Conservation (phyloP, 139 green algal species). For the Chlorella sp. region DNA sequence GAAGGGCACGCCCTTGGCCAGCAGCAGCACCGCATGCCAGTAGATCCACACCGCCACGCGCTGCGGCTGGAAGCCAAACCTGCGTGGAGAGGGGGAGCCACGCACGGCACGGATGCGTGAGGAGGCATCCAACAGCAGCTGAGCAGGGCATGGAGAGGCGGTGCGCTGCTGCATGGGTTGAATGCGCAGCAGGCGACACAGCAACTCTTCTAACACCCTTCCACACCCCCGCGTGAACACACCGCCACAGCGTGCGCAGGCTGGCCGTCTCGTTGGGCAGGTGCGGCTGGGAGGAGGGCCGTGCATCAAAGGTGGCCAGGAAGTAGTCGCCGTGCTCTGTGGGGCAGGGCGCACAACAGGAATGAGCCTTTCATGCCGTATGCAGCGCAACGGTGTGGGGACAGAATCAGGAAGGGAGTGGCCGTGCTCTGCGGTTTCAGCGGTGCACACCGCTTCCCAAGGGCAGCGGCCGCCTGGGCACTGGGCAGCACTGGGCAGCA, state of each 20-base stretch:
- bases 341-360: too few species aligned
- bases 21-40: slow-evolving; percentile 84
- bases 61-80: slow-evolving; percentile 89
- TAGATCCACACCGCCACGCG: slow-evolving; percentile 92
- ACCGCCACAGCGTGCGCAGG: slow-evolving; percentile 41
- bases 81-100: slow-evolving; percentile 24
- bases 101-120: neutral
- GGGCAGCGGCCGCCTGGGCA: too few species aligned
- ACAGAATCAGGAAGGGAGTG: too few species aligned
- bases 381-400: too few species aligned
- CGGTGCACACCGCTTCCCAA: too few species aligned
- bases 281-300: slow-evolving; percentile 23
- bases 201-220: too few species aligned
- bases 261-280: slow-evolving; percentile 47
- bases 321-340: slow-evolving; percentile 71
- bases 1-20: slow-evolving; percentile 79
- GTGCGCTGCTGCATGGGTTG: too few species aligned
- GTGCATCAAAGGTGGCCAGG: slow-evolving; percentile 55
- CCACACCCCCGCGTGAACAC: neutral
- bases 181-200: too few species aligned
- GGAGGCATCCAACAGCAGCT: neutral
- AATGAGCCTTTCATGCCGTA: too few species aligned
- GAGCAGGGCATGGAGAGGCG: too few species aligned
- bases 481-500: too few species aligned
- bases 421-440: too few species aligned